phyloP scores from a whole-genome alignment of 176 grass and related monocot species.

The Rhipidocladum racemiflorum region DNA sequence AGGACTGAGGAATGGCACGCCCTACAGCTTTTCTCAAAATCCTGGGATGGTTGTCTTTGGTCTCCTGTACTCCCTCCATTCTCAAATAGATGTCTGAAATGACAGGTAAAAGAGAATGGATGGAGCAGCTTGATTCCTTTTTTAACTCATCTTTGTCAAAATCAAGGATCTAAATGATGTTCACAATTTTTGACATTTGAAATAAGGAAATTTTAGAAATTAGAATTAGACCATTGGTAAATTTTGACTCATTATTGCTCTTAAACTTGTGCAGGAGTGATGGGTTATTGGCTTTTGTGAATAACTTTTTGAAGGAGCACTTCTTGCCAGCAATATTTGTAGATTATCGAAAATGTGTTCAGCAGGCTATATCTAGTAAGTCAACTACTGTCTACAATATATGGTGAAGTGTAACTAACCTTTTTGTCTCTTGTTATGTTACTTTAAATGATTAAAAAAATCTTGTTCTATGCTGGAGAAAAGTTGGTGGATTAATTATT shows the following conservation, averaged over 20 bases:
- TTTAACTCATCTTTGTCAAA: neutral
- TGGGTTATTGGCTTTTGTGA: constrained; percentile 78
- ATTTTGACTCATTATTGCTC: constrained; percentile 24
- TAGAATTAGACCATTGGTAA: constrained; percentile 8
- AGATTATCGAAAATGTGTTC: constrained; percentile 97
- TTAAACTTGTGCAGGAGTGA: constrained; percentile 76
- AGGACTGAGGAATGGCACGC: neutral
- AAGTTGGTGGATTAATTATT: neutral
- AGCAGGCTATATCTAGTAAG: constrained; percentile 99
- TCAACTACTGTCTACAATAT: constrained; percentile 27
- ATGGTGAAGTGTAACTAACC: constrained; percentile 13
- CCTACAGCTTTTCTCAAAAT: neutral
- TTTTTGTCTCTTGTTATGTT: constrained; percentile 16
- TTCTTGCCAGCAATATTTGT: constrained; percentile 97
- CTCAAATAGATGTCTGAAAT: neutral
- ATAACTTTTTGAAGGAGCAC: constrained; percentile 97
- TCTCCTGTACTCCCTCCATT: neutral
- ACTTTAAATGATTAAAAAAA: neutral
- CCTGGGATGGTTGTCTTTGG: neutral
- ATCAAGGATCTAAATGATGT: neutral
- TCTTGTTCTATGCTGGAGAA: neutral
- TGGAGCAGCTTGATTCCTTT: neutral
- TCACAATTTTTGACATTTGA: neutral
- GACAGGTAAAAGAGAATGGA: neutral
- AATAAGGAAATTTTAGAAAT: neutral